Conservation (phyloP, 108 stramenopile species). For the Nitzschia palea region DNA sequence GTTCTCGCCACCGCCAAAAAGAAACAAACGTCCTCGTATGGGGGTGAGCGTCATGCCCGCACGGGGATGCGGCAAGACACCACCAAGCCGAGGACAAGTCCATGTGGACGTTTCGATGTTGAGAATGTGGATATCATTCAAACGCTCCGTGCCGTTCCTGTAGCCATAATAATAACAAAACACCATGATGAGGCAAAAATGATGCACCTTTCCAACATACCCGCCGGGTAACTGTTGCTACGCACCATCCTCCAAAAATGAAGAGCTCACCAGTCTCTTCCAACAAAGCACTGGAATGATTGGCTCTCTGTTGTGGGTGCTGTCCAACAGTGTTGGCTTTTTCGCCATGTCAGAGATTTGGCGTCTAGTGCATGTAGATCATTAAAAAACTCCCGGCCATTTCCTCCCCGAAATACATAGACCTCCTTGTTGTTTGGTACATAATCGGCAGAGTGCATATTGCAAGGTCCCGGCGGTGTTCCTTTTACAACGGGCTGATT, state of each 20-base stretch:
- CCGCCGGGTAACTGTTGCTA: no score
- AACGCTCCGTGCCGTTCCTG: conserved; percentile 70
- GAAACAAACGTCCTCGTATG: conserved; percentile 76
- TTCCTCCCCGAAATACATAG: conserved; percentile 76
- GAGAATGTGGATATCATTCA: conserved; percentile 92
- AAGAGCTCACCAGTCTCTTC: conserved; percentile 81
- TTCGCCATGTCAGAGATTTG: conserved; percentile 74
- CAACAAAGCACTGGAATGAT: conserved; percentile 87
- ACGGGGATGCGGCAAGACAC: conserved; percentile 85
- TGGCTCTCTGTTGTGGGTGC: conserved; percentile 83
- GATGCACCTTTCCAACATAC: no score
- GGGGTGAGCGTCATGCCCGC: conserved; percentile 94
- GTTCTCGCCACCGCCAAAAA: conserved; percentile 90
- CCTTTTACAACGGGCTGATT: conserved; percentile 61
- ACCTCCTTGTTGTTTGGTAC: conserved; percentile 61
- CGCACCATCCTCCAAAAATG: conserved; percentile 93
- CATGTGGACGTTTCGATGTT: conserved; percentile 78
- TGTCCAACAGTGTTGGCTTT: conserved; percentile 70
- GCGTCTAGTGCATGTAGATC: conserved; percentile 86
- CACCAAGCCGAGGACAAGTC: conserved; percentile 72
- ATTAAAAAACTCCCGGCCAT: conserved; percentile 85
- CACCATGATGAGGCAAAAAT: no score
- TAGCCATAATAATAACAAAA: not conserved
- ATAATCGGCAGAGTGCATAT: conserved; percentile 95
- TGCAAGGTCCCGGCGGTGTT: conserved; percentile 91